Evolutionary conservation across 2,329 filamentous ascomycete genomes (phyloP).

Genomic region (Trichoderma sp.): DNA sequence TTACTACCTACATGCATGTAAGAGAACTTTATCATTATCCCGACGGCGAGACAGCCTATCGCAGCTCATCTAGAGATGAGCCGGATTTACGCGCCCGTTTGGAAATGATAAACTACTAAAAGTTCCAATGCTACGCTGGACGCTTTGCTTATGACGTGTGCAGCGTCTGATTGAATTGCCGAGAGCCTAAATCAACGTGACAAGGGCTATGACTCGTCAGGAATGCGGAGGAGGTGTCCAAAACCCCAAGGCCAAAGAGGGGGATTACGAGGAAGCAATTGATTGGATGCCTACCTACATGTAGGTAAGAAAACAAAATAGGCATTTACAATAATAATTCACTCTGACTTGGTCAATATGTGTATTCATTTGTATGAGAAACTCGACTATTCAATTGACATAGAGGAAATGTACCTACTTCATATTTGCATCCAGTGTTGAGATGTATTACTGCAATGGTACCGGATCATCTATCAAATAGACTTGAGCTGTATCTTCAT

Average conservation of each 20-base stretch:
- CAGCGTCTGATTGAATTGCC: not conserved
- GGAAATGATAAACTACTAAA: not conserved
- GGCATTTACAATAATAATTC: not conserved
- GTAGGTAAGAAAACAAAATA: not conserved
- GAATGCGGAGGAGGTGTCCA: not conserved
- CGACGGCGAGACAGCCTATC: not conserved
- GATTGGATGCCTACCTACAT: not conserved
- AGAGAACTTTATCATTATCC: not conserved
- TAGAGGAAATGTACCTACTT: not conserved
- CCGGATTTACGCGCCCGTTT: not conserved
- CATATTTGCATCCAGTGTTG: not conserved
- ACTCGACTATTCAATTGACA: not conserved
- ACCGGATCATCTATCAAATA: not conserved
- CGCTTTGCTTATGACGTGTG: not conserved
- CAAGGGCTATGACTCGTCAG: slow-evolving; percentile 4
- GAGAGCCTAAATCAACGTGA: not conserved
- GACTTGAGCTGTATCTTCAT: not conserved
- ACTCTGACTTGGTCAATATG: not conserved
- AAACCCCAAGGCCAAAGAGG: not conserved
- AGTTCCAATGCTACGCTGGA: not conserved
- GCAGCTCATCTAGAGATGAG: not conserved
- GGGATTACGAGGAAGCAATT: not conserved
- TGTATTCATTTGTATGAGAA: not conserved
- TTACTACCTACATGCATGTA: not conserved
- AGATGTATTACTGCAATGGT: not conserved